These are phyloP conservation scores for Phytophthora hibernalis DNA, from an alignment of 352 stramenopile genomes.

Conservation along the genomic window DNA sequence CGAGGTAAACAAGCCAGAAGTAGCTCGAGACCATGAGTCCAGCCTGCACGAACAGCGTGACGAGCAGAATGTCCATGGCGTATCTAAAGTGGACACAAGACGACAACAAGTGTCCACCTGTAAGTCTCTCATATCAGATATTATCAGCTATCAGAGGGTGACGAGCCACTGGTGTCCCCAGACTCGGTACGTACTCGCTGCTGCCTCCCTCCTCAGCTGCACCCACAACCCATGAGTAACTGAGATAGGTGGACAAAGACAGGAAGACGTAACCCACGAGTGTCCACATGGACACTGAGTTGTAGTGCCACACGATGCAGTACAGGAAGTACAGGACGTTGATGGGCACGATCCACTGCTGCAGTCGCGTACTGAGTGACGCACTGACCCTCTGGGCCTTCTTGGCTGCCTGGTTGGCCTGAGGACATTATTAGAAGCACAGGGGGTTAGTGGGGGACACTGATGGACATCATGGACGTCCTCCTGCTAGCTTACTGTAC, in stretches of 20 bases:
- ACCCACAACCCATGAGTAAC: conserved; percentile 83
- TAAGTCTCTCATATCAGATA: conserved; percentile 26
- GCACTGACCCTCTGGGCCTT: conserved; percentile 78
- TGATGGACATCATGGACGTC: neutral
- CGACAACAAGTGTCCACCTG: conserved; percentile 14
- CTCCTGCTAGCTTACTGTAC: conserved; percentile 6
- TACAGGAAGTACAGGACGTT: conserved; percentile 85
- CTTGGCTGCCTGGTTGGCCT: conserved; percentile 89
- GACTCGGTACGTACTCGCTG: conserved; percentile 65
- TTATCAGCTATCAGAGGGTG: conserved; percentile 22
- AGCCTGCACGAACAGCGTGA: conserved; percentile 83
- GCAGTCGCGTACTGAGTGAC: conserved; percentile 73
- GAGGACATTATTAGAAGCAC: neutral
- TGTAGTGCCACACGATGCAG: conserved; percentile 78
- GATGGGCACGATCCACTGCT: conserved; percentile 83
- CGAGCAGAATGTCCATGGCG: conserved; percentile 86
- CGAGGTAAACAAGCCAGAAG: conserved; percentile 88
- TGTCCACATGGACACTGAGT: conserved; percentile 74
- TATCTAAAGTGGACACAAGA: conserved; percentile 46
- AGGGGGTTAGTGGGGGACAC: neutral
- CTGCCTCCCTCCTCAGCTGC: conserved; percentile 78
- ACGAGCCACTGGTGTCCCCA: neutral
- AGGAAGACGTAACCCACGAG: conserved; percentile 75
- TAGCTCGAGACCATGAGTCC: conserved; percentile 85
- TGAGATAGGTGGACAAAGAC: conserved; percentile 70